phyloP scores from a whole-genome alignment of 78 protist species.

The slime mould (Dictyostelium discoideum) region dicty_2.7 NC_007088.5:4458001-4458500 shows the following conservation, averaged over 20 bases:
- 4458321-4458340: conserved; percentile 75
- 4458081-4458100: conserved; percentile 72
- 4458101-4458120: conserved; percentile 62
- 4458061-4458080: conserved; percentile 70
- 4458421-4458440: not conserved
- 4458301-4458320: conserved; percentile 61
- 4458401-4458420: not conserved
- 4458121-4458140: conserved; percentile 78
- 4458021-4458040: conserved; percentile 74
- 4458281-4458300: conserved; percentile 55
- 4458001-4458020: conserved; percentile 70
- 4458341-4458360: conserved; percentile 65
- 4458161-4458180: conserved; percentile 78
- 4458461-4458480: not conserved
- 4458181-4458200: conserved; percentile 62
- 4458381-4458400: not conserved
- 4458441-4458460: not conserved
- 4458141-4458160: conserved; percentile 69
- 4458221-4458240: conserved; percentile 74
- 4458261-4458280: conserved; percentile 20
- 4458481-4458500: conserved; percentile 72
- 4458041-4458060: conserved; percentile 69
- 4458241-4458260: not conserved
- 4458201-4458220: conserved; percentile 66
- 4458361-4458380: conserved; percentile 69